Evolutionary conservation across 805 yeast genomes (phyloP).

Genomic region (Pichia insulana): DNA sequence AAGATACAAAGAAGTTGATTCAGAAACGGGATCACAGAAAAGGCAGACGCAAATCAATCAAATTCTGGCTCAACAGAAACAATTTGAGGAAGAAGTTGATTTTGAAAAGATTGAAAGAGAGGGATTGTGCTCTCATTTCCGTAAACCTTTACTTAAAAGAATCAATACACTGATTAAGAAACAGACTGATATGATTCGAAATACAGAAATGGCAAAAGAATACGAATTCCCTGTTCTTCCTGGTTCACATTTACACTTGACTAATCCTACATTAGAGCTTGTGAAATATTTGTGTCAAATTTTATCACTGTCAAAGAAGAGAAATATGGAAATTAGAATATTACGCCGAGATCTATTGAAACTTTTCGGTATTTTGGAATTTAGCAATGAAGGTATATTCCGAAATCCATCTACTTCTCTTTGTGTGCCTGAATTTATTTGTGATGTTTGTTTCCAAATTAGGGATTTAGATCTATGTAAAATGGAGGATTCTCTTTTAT

Average conservation of each 20-base stretch:
- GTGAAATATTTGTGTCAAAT: slow-evolving; percentile 71
- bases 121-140: slow-evolving; percentile 49
- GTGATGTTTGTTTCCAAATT: slow-evolving; percentile 70
- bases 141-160: slow-evolving; percentile 58
- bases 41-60: slow-evolving; percentile 63
- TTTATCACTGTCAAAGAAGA: slow-evolving; percentile 52
- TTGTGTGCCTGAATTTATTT: slow-evolving; percentile 56
- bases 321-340: slow-evolving; percentile 64
- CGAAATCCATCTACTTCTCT: slow-evolving; percentile 67
- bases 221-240: slow-evolving; percentile 71
- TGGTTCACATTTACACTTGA: slow-evolving; percentile 52
- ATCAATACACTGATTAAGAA: slow-evolving; percentile 54
- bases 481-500: slow-evolving; percentile 42
- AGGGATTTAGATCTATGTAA: slow-evolving; percentile 78
- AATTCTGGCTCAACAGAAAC: slow-evolving; percentile 36
- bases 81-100: slow-evolving; percentile 12
- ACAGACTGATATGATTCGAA: slow-evolving; percentile 66
- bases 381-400: slow-evolving; percentile 66
- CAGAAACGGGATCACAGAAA: slow-evolving; percentile 36
- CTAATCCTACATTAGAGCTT: slow-evolving; percentile 71
- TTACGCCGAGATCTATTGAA: slow-evolving; percentile 66
- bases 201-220: slow-evolving; percentile 52
- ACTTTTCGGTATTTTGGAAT: slow-evolving; percentile 75
- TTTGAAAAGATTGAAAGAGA: slow-evolving; percentile 20
- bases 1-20: slow-evolving; percentile 8